Evolutionary conservation across 441 rosid species (phyloP).

Genomic region (Heliophila coronopifolia): DNA sequence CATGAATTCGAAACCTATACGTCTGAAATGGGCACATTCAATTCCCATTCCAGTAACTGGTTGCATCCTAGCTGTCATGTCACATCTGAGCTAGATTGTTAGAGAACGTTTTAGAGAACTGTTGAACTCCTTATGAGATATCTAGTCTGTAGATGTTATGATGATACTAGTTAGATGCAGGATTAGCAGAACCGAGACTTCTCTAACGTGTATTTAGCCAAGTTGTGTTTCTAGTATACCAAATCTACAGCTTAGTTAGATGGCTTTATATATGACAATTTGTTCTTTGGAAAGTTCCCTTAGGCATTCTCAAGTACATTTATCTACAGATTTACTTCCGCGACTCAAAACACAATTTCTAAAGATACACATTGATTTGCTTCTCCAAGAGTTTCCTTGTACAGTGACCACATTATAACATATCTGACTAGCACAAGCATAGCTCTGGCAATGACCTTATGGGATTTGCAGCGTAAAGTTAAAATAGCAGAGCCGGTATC

Average conservation of each 20-base stretch:
- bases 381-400: slow-evolving; percentile 15
- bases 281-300: not conserved
- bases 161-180: no score
- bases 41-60: no score
- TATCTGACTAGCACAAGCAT: slow-evolving; percentile 16
- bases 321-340: slow-evolving; percentile 10
- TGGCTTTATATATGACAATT: slow-evolving; percentile 7
- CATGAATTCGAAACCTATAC: no score
- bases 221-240: not conserved
- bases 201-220: no score
- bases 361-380: slow-evolving; percentile 26
- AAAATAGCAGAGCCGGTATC: not conserved
- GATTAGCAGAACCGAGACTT: no score
- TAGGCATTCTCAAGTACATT: not conserved
- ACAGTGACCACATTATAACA: slow-evolving; percentile 20
- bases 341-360: slow-evolving; percentile 12
- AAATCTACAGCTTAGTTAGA: not conserved
- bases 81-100: no score
- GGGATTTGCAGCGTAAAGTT: not conserved
- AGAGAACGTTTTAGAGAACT: no score
- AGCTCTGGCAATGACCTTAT: slow-evolving; percentile 2
- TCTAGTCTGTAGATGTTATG: no score
- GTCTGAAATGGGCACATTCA: no score
- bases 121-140: no score
- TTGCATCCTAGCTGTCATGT: no score